Evolutionary conservation across 495 filamentous ascomycete genomes (phyloP).

Genomic region (Tuber calosporum): DNA sequence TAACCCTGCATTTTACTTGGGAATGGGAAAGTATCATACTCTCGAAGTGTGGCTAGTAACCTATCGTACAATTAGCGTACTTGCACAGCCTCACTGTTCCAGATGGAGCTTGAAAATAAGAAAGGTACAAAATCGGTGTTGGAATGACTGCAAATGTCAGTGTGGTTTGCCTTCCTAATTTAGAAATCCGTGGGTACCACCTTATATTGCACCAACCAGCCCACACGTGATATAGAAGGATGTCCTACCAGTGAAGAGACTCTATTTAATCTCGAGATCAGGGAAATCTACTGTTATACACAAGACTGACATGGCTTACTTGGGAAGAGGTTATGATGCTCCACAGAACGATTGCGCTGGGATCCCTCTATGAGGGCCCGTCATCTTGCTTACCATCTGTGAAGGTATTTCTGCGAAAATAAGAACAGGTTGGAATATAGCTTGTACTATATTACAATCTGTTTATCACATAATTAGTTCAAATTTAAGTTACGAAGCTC

Average conservation of each 20-base stretch:
- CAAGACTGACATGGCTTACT: constrained; percentile 1
- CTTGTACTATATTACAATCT: constrained; percentile 69
- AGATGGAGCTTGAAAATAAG: constrained; percentile 67
- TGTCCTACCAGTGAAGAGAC: constrained; percentile 42
- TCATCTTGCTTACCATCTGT: constrained; percentile 61
- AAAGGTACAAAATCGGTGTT: constrained; percentile 57
- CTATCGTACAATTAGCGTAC: neutral
- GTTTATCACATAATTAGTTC: neutral
- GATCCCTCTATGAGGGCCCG: constrained; percentile 82
- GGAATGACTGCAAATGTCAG: constrained; percentile 43
- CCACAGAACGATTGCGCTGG: constrained; percentile 76
- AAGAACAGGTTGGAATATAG: constrained; percentile 62
- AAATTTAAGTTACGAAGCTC: neutral
- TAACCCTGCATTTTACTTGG: neutral
- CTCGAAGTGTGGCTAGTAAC: constrained; percentile 34
- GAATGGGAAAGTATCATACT: constrained; percentile 1
- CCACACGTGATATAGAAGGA: constrained; percentile 60
- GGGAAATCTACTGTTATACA: neutral
- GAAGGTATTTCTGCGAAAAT: constrained; percentile 66
- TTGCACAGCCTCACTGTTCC: constrained; percentile 43
- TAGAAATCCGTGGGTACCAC: constrained; percentile 37
- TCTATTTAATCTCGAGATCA: constrained; percentile 14
- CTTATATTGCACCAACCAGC: constrained; percentile 66
- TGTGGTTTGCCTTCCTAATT: constrained; percentile 27
- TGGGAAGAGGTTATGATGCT: constrained; percentile 55